Conservation (phyloP, 352 stramenopile genomes). For the Phytophthora brassicae region DNA sequence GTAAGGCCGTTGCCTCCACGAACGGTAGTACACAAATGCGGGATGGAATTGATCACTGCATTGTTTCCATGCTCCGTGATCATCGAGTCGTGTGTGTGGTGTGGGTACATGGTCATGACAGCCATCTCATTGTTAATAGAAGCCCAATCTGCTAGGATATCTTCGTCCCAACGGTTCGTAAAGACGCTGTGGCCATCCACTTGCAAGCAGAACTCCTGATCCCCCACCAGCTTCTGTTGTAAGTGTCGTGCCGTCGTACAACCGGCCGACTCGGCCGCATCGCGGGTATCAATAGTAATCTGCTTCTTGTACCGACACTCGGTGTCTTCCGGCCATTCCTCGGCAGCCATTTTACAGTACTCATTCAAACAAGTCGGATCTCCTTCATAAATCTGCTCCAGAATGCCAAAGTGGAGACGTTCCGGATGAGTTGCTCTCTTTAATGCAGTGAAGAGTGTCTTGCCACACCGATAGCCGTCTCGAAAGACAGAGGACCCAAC, state of each 20-base stretch:
- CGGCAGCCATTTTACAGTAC: conserved; percentile 72
- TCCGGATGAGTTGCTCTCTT: conserved; percentile 62
- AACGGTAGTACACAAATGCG: conserved; percentile 70
- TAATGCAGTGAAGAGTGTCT: conserved; percentile 75
- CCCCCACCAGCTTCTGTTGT: conserved; percentile 66
- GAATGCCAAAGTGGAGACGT: conserved; percentile 71
- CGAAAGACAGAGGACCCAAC: conserved; percentile 78
- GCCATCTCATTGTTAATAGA: conserved; percentile 80
- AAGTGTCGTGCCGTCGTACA: conserved; percentile 71
- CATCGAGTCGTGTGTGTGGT: conserved; percentile 70
- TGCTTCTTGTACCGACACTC: conserved; percentile 64
- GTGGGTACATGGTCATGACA: conserved; percentile 70
- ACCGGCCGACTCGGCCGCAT: conserved; percentile 66
- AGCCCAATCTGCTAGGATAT: conserved; percentile 66
- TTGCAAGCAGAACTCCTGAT: conserved; percentile 81
- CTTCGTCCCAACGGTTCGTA: conserved; percentile 75
- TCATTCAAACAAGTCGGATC: conserved; percentile 69
- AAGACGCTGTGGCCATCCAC: conserved; percentile 85
- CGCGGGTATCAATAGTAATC: conserved; percentile 61
- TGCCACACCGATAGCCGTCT: conserved; percentile 74
- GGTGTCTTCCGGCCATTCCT: conserved; percentile 55
- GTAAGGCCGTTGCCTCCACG: conserved; percentile 51
- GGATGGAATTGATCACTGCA: conserved; percentile 54
- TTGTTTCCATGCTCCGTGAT: conserved; percentile 78
- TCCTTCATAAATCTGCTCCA: conserved; percentile 76